Percentiles rank a stretch among this genome's conserved stretches.
These are phyloP conservation scores for Thraustotheca clavata DNA, from an alignment of 352 stramenopile species.

Conservation along the genomic window DNA sequence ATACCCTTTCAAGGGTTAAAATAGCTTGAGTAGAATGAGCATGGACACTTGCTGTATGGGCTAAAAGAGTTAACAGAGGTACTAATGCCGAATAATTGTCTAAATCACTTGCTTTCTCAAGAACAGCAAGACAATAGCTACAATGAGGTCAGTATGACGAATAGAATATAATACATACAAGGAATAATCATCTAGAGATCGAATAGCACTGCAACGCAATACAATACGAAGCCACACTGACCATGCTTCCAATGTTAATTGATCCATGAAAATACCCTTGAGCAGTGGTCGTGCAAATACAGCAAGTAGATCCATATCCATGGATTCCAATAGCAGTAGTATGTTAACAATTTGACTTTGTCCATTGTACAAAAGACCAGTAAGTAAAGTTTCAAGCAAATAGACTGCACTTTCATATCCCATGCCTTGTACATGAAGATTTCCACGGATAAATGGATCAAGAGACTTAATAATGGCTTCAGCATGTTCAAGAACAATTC, in stretches of 20 bases:
- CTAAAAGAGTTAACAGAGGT: background rate
- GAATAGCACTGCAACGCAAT: background rate
- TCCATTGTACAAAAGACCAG: background rate
- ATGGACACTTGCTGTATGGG: background rate
- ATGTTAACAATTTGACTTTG: background rate
- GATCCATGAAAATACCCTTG: background rate
- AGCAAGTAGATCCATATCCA: background rate
- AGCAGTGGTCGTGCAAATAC: background rate
- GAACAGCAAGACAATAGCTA: background rate
- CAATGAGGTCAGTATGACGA: background rate
- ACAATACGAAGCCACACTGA: background rate
- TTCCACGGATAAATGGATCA: conserved; percentile 17
- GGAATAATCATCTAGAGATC: background rate
- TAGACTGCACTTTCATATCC: conserved; percentile 15
- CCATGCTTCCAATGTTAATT: background rate
- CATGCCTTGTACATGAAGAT: conserved; percentile 3
- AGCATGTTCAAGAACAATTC: background rate
- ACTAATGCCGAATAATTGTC: background rate
- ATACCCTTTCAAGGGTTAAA: background rate
- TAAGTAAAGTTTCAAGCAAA: conserved; percentile 5
- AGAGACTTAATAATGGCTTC: background rate
- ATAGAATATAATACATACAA: background rate
- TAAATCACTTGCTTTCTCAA: background rate
- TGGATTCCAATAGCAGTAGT: background rate
- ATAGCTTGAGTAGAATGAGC: background rate